phyloP scores from a whole-genome alignment of 108 stramenopile species.

The Stephanodiscus minutulus region DNA sequence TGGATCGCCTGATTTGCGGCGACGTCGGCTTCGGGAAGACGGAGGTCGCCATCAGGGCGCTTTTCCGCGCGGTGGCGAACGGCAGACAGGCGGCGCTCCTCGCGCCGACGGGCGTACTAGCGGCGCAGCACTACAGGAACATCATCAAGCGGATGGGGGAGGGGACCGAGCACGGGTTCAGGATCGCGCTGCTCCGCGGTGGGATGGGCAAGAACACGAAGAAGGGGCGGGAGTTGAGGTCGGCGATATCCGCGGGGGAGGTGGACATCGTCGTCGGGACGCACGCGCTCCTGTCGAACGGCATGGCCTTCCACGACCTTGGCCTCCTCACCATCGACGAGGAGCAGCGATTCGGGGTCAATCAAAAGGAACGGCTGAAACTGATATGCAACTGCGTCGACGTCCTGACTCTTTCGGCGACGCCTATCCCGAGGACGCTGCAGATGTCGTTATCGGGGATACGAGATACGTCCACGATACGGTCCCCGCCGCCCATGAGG shows the following conservation, averaged over 20 bases:
- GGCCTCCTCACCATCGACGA: conserved; percentile 95
- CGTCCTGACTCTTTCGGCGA: conserved; percentile 93
- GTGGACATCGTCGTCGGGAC: conserved; percentile 91
- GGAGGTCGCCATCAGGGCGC: conserved; percentile 92
- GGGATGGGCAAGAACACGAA: conserved; percentile 76
- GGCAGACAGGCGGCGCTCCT: conserved; percentile 91
- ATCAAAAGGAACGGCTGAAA: conserved; percentile 95
- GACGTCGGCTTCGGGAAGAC: conserved; percentile 99
- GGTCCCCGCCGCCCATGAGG: conserved; percentile 87
- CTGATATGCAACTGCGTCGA: conserved; percentile 86
- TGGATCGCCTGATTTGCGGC: conserved; percentile 96
- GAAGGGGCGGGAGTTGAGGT: conserved; percentile 69
- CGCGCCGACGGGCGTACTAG: conserved; percentile 93
- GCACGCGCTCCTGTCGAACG: conserved; percentile 83
- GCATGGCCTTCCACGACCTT: conserved; percentile 81
- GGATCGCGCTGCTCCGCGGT: conserved; percentile 68
- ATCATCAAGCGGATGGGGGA: conserved; percentile 73
- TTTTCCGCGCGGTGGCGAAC: conserved; percentile 81
- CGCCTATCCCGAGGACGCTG: conserved; percentile 95
- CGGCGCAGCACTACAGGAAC: conserved; percentile 90
- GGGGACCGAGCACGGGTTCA: conserved; percentile 60
- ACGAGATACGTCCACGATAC: conserved; percentile 89
- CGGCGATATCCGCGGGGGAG: conserved; percentile 66
- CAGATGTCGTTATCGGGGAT: conserved; percentile 92
- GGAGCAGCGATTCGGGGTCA: conserved; percentile 97